Base-by-base conservation (phyloP, 2,329 filamentous ascomycete genomes). In the Ciborinia camelliae region DNA sequence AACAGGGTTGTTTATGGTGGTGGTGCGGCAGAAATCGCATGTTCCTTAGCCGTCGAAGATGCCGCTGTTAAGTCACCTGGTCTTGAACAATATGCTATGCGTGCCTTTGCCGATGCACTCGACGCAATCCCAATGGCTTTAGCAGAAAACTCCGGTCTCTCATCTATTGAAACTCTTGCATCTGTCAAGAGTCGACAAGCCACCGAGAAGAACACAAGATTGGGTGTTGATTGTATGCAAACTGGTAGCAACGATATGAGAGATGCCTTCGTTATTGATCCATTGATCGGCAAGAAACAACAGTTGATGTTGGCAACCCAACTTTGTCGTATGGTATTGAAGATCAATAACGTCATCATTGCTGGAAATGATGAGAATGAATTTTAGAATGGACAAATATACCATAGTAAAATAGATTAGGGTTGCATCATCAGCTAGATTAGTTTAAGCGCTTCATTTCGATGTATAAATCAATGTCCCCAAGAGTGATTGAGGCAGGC, bases 31-130 rank as follows among this genome's bases (percentile, higher is more conserved):
- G 95, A 99, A 79, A 96, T 99, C 76, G 93, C 96, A 68, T 99
- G 96, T 83, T 96, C 92, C 28, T 81, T 99, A 63, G 95, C 95
- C 3, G 94, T 99, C 53, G 94, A 98, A 79, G 93, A 97, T 73
- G 94, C 92, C 32, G 94, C 94, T 51, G 88, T 93, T 75, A 91
- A 96, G 87, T 97, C 92, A 61, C 91, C 93, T 30, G 95, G 95
- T n/a, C 86, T 99, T 47, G 94, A 97, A 80, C 95, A 99, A 80
- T 99, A 99, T 78, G 93, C 94, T 70, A 99, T 99, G 94, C 91
- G 95, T 68, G 95, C 95, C 30, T 99, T 99, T 76, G 86, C 95
- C 67, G 94, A 98, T 78, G 96, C 95, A 6, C 86, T 99, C 43
- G 95, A 99, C 77, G 84, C 91, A 1, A 84, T 99, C 1, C 95